These are phyloP conservation scores for Pseudogymnoascus sp. DNA, from an alignment of 2,329 filamentous ascomycete genomes.

Conservation along the genomic window DNA sequence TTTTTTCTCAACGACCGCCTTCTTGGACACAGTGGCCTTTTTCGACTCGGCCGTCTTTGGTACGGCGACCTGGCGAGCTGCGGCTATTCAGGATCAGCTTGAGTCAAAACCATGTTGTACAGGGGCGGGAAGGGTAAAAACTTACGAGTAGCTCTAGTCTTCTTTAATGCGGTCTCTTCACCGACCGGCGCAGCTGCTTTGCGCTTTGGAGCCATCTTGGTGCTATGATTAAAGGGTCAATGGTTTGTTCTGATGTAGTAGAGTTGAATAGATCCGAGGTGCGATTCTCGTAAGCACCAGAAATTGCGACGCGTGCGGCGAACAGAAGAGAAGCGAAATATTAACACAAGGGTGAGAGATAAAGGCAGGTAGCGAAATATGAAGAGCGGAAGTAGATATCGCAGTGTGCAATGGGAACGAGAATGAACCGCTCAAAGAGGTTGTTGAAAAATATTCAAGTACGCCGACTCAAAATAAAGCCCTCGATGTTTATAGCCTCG, in stretches of 20 bases:
- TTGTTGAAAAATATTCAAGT: not conserved
- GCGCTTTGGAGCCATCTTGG: conserved; percentile 8
- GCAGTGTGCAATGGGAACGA: not conserved
- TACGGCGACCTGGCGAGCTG: not conserved
- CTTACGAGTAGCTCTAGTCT: not conserved
- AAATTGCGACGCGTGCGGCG: conserved; percentile 2
- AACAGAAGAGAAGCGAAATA: not conserved
- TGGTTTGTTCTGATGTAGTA: conserved; percentile 5
- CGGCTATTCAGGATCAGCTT: not conserved
- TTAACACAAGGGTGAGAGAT: not conserved
- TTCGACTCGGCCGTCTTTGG: conserved; percentile 18
- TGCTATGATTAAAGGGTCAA: not conserved
- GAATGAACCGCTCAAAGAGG: not conserved
- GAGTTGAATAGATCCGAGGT: not conserved
- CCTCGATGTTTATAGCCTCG: conserved; percentile 10
- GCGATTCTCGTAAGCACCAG: not conserved
- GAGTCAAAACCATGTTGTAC: not conserved
- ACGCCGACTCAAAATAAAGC: conserved; percentile 4
- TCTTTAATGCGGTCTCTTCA: not conserved
- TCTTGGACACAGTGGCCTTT: conserved; percentile 19
- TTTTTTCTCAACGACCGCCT: conserved; percentile 17
- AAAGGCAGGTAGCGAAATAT: not conserved
- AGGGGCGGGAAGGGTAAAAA: not conserved
- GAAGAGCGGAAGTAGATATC: conserved; percentile 1
- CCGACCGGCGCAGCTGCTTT: not conserved